These are phyloP conservation scores for Ophiostoma ips DNA, from an alignment of 2,329 filamentous ascomycete genomes.

Conservation along the genomic window DNA sequence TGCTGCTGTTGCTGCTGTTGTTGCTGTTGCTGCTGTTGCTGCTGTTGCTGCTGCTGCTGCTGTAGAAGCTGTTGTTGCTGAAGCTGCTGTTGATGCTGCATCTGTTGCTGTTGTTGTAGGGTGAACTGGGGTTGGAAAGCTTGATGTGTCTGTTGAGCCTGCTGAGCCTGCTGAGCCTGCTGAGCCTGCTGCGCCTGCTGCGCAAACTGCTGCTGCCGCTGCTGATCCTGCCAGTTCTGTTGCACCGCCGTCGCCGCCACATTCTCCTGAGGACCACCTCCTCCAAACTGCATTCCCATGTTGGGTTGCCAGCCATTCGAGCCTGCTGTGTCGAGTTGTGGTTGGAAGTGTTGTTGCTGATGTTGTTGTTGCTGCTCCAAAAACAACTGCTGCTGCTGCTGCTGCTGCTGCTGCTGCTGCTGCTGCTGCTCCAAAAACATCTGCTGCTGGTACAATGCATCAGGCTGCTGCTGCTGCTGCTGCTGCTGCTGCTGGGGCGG, in stretches of 20 bases:
- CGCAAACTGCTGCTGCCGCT: too few relatives aligned
- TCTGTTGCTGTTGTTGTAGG: not conserved
- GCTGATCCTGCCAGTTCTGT: too few relatives aligned
- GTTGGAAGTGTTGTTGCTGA: constrained; percentile 1
- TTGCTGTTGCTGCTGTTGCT: constrained; percentile 5
- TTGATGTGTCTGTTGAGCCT: too few relatives aligned
- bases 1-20: not conserved
- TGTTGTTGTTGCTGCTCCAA: not conserved
- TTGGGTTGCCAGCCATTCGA: too few relatives aligned
- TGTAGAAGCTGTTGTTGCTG: not conserved
- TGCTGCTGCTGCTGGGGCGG: not conserved
- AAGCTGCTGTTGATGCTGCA: not conserved
- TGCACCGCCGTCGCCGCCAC: too few relatives aligned
- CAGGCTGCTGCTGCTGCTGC: not conserved
- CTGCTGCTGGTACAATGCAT: constrained; percentile 4
- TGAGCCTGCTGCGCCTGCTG: too few relatives aligned
- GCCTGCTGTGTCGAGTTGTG: constrained; percentile 2
- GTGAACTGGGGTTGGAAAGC: too few relatives aligned
- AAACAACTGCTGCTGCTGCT: not conserved
- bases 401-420: not conserved
- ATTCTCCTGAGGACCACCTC: too few relatives aligned
- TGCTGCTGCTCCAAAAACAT: constrained; percentile 5
- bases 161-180: too few relatives aligned
- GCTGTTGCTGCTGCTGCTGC: not conserved
- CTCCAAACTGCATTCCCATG: too few relatives aligned